These are phyloP conservation scores for Brasenia schreberi DNA, from an alignment of 164 flowering plant species.

Conservation along the genomic window DNA sequence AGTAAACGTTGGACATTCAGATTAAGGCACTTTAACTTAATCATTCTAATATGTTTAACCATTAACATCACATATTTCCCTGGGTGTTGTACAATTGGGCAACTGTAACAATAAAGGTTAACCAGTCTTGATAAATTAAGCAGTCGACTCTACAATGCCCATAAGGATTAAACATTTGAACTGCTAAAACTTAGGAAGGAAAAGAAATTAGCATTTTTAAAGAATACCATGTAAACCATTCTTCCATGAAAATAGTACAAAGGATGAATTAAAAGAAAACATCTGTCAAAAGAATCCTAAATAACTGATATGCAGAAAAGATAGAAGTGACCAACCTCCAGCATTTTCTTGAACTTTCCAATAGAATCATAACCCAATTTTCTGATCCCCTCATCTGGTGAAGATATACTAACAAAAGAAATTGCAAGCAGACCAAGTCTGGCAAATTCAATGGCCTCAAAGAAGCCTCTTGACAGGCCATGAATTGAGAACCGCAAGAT, in stretches of 20 bases:
- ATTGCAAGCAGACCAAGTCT: slow-evolving; percentile 77
- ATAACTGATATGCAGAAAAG: background rate
- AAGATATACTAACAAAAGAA: slow-evolving; percentile 62
- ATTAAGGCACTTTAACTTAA: too few relatives aligned
- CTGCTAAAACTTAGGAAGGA: too few relatives aligned
- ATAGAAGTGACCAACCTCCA: slow-evolving; percentile 39
- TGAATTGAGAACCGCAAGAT: slow-evolving; percentile 67
- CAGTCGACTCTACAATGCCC: too few relatives aligned
- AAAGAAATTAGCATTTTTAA: too few relatives aligned
- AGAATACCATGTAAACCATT: too few relatives aligned
- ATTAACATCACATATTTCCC: too few relatives aligned
- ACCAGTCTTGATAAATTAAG: too few relatives aligned
- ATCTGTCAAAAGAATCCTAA: background rate
- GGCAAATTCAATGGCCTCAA: slow-evolving; percentile 77
- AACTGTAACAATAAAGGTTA: too few relatives aligned
- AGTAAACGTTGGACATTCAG: too few relatives aligned
- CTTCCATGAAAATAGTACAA: background rate
- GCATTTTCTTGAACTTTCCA: slow-evolving; percentile 39
- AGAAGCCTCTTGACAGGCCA: slow-evolving; percentile 43
- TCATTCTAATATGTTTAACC: too few relatives aligned
- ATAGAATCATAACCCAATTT: slow-evolving; percentile 67
- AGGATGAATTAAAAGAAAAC: background rate
- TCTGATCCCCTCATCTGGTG: slow-evolving; percentile 51
- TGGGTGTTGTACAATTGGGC: too few relatives aligned
- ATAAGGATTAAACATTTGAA: too few relatives aligned